A percentile compares a stretch with the other conserved stretches of the same genome.
Evolutionary conservation across 2,329 filamentous ascomycete species (phyloP).

Genomic region (Cytospora chrysosperma): DNA sequence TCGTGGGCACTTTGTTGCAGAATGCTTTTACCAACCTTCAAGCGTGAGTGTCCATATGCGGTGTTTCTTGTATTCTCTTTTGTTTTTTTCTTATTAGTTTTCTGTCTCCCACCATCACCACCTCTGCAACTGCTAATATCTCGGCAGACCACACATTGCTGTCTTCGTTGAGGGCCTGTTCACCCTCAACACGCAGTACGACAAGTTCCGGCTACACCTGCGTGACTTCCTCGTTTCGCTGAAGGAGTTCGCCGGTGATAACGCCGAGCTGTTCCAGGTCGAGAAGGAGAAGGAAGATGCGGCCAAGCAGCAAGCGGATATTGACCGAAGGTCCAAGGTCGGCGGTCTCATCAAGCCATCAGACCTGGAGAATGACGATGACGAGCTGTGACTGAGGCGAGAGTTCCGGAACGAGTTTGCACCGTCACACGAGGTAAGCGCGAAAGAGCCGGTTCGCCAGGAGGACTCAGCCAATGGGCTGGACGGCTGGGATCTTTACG

Average conservation of each 20-base stretch:
- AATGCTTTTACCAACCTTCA: slow-evolving; percentile 94
- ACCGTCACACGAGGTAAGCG: slow-evolving; percentile 37
- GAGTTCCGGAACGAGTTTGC: slow-evolving; percentile 64
- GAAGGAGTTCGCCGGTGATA: slow-evolving; percentile 95
- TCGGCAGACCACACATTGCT: slow-evolving; percentile 73
- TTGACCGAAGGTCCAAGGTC: slow-evolving; percentile 90
- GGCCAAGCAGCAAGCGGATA: slow-evolving; percentile 82
- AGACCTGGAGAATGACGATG: slow-evolving; percentile 86
- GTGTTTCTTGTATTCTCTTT: no score
- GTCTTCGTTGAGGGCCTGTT: slow-evolving; percentile 90
- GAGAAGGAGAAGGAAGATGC: slow-evolving; percentile 91
- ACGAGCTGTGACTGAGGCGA: slow-evolving; percentile 80
- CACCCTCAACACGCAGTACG: slow-evolving; percentile 80
- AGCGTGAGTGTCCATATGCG: slow-evolving; percentile 57
- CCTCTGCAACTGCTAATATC: neutral
- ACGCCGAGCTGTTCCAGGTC: slow-evolving; percentile 87
- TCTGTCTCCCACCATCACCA: neutral
- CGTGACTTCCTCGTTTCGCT: slow-evolving; percentile 96
- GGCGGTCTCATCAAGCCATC: slow-evolving; percentile 94
- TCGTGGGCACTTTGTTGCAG: slow-evolving; percentile 79
- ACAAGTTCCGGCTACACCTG: slow-evolving; percentile 92
- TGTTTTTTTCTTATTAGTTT: neutral
- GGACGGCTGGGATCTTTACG: slow-evolving; percentile 37
- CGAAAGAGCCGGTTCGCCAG: slow-evolving; percentile 24
- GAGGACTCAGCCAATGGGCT: slow-evolving; percentile 28